phyloP scores from a whole-genome alignment of 352 stramenopile species.

The Globisporangium echinulatum region DNA sequence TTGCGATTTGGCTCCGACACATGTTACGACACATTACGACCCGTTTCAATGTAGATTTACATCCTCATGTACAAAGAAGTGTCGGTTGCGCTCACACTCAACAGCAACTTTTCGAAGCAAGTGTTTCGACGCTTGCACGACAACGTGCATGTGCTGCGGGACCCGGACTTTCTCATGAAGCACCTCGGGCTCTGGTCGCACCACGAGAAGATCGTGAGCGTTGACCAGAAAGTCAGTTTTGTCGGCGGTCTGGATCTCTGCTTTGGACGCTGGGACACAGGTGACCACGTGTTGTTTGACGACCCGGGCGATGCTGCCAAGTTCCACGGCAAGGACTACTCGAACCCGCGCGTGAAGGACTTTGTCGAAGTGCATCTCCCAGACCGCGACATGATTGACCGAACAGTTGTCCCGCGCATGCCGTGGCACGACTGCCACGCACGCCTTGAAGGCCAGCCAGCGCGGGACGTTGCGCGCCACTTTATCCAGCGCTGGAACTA shows the following conservation, averaged over 20 bases:
- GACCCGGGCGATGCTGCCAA: constrained; percentile 35
- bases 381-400: constrained; percentile 75
- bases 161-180: constrained; percentile 87
- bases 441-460: constrained; percentile 69
- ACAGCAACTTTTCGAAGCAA: constrained; percentile 80
- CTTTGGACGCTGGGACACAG: constrained; percentile 85
- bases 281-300: constrained; percentile 64
- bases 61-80: constrained; percentile 92
- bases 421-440: constrained; percentile 85
- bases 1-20: too few relatives aligned
- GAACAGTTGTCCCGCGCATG: constrained; percentile 63
- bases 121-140: constrained; percentile 54
- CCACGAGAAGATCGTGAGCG: constrained; percentile 90
- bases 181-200: constrained; percentile 86
- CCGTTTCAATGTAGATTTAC: constrained; percentile 47
- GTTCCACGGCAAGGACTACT: constrained; percentile 82
- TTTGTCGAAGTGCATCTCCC: constrained; percentile 74
- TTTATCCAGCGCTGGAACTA: constrained; percentile 89
- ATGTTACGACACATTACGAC: too few relatives aligned
- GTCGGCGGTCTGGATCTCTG: constrained; percentile 88
- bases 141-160: constrained; percentile 84
- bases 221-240: constrained; percentile 87
- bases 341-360: constrained; percentile 80
- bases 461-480: constrained; percentile 74
- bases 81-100: constrained; percentile 71